Percentiles rank a stretch among this genome's conserved stretches.
Conservation (phyloP, 1,284 basidiomycete genomes). For the Cutaneotrichosporon mucoides region DNA sequence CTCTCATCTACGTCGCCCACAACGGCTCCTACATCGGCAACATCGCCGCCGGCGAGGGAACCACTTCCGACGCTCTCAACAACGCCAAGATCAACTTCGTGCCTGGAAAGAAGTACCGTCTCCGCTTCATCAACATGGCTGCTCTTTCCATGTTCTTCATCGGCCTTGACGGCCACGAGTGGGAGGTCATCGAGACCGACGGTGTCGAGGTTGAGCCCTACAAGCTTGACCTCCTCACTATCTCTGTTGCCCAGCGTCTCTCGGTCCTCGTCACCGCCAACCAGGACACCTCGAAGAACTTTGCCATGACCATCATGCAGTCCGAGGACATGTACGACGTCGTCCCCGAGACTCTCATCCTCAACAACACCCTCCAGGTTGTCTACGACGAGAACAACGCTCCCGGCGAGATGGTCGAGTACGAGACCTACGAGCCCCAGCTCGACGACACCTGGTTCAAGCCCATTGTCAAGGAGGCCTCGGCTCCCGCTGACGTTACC, state of each 20-base stretch:
- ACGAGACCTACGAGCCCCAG: constrained; percentile 19
- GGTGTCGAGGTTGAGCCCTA: constrained; percentile 75
- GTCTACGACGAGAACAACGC: constrained; percentile 57
- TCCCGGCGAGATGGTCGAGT: constrained; percentile 13
- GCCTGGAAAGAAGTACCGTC: constrained; percentile 66
- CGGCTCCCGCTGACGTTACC: constrained; percentile 43
- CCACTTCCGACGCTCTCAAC: constrained; percentile 53
- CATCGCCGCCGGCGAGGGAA: constrained; percentile 57
- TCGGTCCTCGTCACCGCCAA: constrained; percentile 86
- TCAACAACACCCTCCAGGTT: constrained; percentile 72
- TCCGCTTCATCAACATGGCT: constrained; percentile 73
- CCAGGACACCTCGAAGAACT: constrained; percentile 66
- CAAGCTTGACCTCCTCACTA: constrained; percentile 70
- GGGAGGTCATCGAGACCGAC: constrained; percentile 84
- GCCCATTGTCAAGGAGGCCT: constrained; percentile 41
- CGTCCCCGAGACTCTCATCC: constrained; percentile 62
- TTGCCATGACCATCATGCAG: constrained; percentile 64
- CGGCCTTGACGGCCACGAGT: constrained; percentile 87
- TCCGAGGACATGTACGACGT: constrained; percentile 69
- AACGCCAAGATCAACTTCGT: constrained; percentile 79
- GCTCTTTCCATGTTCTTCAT: constrained; percentile 64
- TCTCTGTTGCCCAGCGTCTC: constrained; percentile 81
- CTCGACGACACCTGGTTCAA: constrained; percentile 51
- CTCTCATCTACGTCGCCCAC: constrained; percentile 71
- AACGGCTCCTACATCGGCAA: constrained; percentile 63